These are phyloP conservation scores for Rosa rugosa DNA, from an alignment of 306 rosid species.

Conservation along the genomic window DNA sequence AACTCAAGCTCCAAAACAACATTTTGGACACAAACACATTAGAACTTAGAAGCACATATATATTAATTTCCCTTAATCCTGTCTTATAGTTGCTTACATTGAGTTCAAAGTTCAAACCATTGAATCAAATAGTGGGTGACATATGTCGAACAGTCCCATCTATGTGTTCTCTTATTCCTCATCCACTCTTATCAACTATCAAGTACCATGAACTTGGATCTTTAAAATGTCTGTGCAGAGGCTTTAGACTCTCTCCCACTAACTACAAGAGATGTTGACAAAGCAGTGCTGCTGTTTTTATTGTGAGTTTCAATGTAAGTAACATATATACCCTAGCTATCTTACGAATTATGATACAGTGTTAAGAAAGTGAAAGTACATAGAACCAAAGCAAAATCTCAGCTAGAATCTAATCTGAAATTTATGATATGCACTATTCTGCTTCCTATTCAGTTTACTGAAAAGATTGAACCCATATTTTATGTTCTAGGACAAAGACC, in stretches of 20 bases:
- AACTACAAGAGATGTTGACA: slow-evolving; percentile 54
- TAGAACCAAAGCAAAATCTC: slow-evolving; percentile 16
- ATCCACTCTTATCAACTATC: slow-evolving; percentile 29
- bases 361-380: slow-evolving; percentile 37
- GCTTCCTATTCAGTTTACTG: background rate
- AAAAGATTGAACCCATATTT: background rate
- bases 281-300: slow-evolving; percentile 44
- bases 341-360: slow-evolving; percentile 18
- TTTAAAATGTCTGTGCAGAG: slow-evolving; percentile 19
- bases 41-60: background rate
- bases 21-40: background rate
- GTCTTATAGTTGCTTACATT: background rate
- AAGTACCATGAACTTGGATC: slow-evolving; percentile 42
- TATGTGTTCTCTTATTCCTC: slow-evolving; percentile 31
- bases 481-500: slow-evolving; percentile 4
- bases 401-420: slow-evolving; percentile 28
- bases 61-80: background rate
- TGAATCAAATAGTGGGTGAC: slow-evolving; percentile 25
- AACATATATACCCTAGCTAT: slow-evolving; percentile 17
- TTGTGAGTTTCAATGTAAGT: slow-evolving; percentile 53
- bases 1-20: background rate
- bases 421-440: background rate
- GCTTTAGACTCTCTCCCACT: slow-evolving; percentile 25
- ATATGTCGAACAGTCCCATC: slow-evolving; percentile 32
- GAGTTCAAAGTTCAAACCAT: background rate